Evolutionary conservation across 371 early-diverging fungal species (phyloP), one percentile per base, ranked within the genome.

Genomic region (Phascolomyces articulosus): DNA sequence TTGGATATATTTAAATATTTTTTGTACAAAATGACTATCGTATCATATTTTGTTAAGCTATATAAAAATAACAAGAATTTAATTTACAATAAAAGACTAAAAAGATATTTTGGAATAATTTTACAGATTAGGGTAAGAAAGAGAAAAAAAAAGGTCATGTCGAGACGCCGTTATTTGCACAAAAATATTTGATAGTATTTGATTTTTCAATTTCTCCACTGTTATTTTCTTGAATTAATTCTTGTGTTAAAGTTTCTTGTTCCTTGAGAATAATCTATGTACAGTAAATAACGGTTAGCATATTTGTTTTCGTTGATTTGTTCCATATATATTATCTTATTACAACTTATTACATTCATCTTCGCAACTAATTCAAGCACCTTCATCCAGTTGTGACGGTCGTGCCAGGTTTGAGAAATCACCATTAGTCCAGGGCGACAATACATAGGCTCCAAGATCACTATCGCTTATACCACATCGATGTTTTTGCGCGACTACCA

Each of bases 341-440:
- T 44, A 44, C 44, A 44, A 63, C 60, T n/a, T n/a, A n/a, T 66
- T 60, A 66, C 66, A 18, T 57, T 29, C 44, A 60, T 53, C 1
- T 40, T 60, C n/a, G 47, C 18, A 18, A 60, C 9, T 18, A 66
- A 34, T 21, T 66, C 66, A 60, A 66, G 61, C 7, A 58, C 57
- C 34, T 66, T 56, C 16, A 61, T 20, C 66, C 55, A 28, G 31
- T 66, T 51, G 0, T 18, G 7, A 20, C 62, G 60, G 18, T 66
- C 57, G 9, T 31, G 34, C 66, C 61, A 66, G 11, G 55, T 26
- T n/a, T n/a, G n/a, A n/a, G n/a, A n/a, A n/a, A n/a, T n/a, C n/a
- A n/a, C n/a, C n/a, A n/a, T n/a, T n/a, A n/a, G n/a, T n/a, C n/a
- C n/a, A n/a, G n/a, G n/a, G n/a, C n/a, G n/a, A n/a, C n/a, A n/a